Conservation (phyloP, 192 early-diverging fungal genomes). For the Lunasporangiospora selenospora region DNA sequence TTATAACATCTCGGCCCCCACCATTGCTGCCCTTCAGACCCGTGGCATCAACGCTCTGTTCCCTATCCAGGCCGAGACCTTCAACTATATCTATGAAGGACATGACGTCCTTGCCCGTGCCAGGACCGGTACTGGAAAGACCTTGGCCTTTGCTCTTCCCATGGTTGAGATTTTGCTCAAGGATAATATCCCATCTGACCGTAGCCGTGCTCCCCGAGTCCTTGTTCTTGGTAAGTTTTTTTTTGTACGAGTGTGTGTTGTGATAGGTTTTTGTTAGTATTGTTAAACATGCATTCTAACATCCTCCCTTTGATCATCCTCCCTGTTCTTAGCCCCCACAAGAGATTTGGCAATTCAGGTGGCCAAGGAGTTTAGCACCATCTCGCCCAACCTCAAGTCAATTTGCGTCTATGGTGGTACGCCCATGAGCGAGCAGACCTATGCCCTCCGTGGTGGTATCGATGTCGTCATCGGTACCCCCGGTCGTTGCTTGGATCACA, state of each 20-base stretch:
- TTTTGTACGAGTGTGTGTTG: background rate
- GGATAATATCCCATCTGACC: conserved; percentile 32
- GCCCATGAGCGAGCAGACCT: conserved; percentile 85
- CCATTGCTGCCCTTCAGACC: conserved; percentile 68
- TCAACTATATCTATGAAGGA: conserved; percentile 73
- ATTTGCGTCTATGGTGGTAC: conserved; percentile 90
- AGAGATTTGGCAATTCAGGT: conserved; percentile 92
- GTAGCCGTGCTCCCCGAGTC: conserved; percentile 59
- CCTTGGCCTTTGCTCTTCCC: conserved; percentile 82
- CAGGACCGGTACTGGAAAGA: conserved; percentile 84
- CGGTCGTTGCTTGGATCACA: conserved; percentile 81
- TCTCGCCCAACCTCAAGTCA: conserved; percentile 67
- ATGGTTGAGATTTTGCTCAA: conserved; percentile 70
- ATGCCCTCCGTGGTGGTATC: conserved; percentile 73
- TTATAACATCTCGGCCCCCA: conserved; percentile 71
- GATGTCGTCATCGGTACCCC: conserved; percentile 87
- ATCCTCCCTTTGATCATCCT: conserved; percentile 31
- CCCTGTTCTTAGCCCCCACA: conserved; percentile 76
- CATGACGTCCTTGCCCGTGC: conserved; percentile 78
- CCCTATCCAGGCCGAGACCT: conserved; percentile 93
- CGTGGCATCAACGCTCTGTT: conserved; percentile 87
- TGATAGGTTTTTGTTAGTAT: conserved; percentile 55
- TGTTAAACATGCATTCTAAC: conserved; percentile 63
- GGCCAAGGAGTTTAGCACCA: conserved; percentile 75
- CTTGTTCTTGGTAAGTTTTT: conserved; percentile 52